Evolutionary conservation across 2,329 filamentous ascomycete species (phyloP).

Genomic region (Cladophialophora yegresii): DNA sequence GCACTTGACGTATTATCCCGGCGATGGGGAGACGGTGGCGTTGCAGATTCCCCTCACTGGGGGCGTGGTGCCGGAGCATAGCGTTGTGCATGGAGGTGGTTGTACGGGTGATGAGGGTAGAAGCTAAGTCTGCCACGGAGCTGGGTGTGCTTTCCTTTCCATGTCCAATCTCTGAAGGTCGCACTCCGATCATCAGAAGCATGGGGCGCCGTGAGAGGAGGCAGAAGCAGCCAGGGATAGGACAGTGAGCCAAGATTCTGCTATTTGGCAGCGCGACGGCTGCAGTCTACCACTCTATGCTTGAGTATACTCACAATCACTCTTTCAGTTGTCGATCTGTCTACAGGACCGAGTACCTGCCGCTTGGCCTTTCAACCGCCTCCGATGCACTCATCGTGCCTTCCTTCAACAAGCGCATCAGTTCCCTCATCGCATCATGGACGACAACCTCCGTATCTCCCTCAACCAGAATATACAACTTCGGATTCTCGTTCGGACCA

Average conservation of each 20-base stretch:
- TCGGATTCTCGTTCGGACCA: slow-evolving; percentile 73
- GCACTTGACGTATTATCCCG: slow-evolving; percentile 39
- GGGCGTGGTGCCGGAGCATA: slow-evolving; percentile 23
- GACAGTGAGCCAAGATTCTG: neutral
- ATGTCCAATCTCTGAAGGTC: neutral
- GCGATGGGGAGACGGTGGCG: slow-evolving; percentile 35
- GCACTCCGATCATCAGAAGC: neutral
- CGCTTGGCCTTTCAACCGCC: slow-evolving; percentile 76
- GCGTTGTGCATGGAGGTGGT: slow-evolving; percentile 15
- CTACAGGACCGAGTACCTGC: slow-evolving; percentile 81
- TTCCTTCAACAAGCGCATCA: slow-evolving; percentile 84
- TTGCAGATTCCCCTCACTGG: slow-evolving; percentile 38
- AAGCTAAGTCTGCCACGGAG: neutral
- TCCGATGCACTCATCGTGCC: slow-evolving; percentile 87
- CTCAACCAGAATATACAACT: slow-evolving; percentile 96
- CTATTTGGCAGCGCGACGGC: neutral
- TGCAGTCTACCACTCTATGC: neutral
- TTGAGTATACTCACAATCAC: neutral
- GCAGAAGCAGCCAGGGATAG: neutral
- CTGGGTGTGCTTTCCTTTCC: neutral
- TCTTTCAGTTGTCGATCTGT: neutral
- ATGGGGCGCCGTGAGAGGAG: neutral
- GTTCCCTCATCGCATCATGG: slow-evolving; percentile 83
- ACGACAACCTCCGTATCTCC: slow-evolving; percentile 94
- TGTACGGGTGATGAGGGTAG: slow-evolving; percentile 16